Evolutionary conservation across 2,329 filamentous ascomycete species (phyloP), one percentile per base, ranked within the genome.

Genomic region (Aspergillus candidus): DNA sequence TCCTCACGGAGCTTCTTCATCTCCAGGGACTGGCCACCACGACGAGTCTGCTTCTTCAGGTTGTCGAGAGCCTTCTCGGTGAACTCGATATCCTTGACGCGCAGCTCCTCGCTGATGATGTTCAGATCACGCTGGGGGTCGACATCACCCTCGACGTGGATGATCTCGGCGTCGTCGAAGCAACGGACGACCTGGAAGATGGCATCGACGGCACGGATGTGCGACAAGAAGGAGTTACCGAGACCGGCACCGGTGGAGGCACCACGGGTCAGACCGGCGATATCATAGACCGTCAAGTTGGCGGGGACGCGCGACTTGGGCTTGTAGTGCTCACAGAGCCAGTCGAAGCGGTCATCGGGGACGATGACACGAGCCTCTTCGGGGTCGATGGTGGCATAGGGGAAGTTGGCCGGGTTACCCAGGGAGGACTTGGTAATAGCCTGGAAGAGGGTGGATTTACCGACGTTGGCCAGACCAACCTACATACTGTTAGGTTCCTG

Each of bases 401-500:
- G 93, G 69, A 97, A 98, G 76, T 98, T 98, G 76, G 93, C 93
- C 61, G 94, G 94, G 76, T 97, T 98, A 74, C 94, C 93, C 63
- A 98, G 84, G 55, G 83, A 82, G 72, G 86, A 95, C 78, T 96
- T 97, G 67, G 93, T 98, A 73, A 98, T 96, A 67, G 93, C 89
- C 78, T 98, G 94, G 82, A 98, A 98, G 62, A 98, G 83, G 30
- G 94, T 98, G 56, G 93, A 98, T 77, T 98, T 98, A 72, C 93
- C 93, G 60, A 98, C 94, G 72, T 98, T 98, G 71, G 93, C 93
- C 63, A 98, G 83, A 74, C 93, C 93, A 72, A 98, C 89, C 89
- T 95, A 69, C 43, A 49, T 41, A 18, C 17, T 6, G 22, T 30
- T 37, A 40, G 17, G 17, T n/a, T n/a, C n/a, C n/a, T n/a, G n/a